Evolutionary conservation across 2,329 filamentous ascomycete genomes (phyloP), one percentile per base, ranked within the genome.

Genomic region (Coniochaeta pulveracea): DNA sequence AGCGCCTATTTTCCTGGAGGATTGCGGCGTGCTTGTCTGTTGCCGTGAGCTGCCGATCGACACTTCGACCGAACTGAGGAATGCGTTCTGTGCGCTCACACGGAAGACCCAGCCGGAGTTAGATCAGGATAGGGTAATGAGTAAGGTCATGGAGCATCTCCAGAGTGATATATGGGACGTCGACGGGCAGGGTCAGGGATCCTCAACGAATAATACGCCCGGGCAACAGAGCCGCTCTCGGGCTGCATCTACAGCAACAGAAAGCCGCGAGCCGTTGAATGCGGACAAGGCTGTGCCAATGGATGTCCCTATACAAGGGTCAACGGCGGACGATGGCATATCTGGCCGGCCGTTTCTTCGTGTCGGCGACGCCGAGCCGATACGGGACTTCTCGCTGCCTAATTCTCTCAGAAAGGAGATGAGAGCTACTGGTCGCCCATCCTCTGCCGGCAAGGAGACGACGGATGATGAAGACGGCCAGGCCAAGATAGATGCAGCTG

Each of bases 271-370:
- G n/a, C n/a, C n/a, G n/a, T n/a, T 14, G 19, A 14, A 21, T 12
- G 41, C 40, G 16, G 46, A 40, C n/a, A 37, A 39, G 6, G 29
- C 43, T 10, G 35, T 45, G 11, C 40, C 43, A 22, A 39, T 40
- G 11, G 48, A 43, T 33, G 44, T 45, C 21, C 50, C 51, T 5
- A 36, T 42, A 7, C 37, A 49, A 6, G n/a, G n/a, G n/a, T n/a
- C n/a, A n/a, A n/a, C n/a, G n/a, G n/a, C n/a, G n/a, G 59, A 66
- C 33, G 66, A 71, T 40, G 69, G 69, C 8, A 69, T 74, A 18
- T 64, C 68, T 6, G 67, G 69, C 15, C 68, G 54, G 39, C 69
- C 69, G 0, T 74, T 74, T 42, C 50, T 68, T 10, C 58, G 67
- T 16, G 65, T 69, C 11, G 45, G 51, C 19, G 56, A 51, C 10